These are phyloP conservation scores for Neoscytalidium dimidiatum DNA, from an alignment of 2,329 filamentous ascomycete species.

Conservation along the genomic window DNA sequence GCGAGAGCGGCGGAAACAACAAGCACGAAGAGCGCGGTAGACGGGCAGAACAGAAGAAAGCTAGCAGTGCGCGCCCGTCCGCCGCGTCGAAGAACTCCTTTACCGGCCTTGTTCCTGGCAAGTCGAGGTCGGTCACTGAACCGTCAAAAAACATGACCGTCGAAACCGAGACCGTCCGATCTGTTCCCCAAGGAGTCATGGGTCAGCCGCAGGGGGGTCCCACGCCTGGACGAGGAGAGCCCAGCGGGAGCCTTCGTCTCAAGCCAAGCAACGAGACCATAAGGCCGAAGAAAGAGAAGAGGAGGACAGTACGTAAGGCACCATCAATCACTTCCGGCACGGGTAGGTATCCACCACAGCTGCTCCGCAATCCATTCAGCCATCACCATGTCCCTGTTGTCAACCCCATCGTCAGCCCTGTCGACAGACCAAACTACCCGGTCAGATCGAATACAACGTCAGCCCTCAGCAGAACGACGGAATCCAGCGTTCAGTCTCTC, in stretches of 20 bases:
- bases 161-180: constrained; percentile 93
- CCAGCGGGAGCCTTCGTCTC: constrained; percentile 73
- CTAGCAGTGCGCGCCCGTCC: constrained; percentile 17
- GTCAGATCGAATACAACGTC: constrained; percentile 28
- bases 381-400: constrained; percentile 25
- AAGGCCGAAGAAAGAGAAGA: constrained; percentile 89
- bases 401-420: neutral
- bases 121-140: constrained; percentile 68
- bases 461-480: neutral
- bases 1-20: constrained; percentile 65
- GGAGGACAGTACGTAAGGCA: constrained; percentile 74
- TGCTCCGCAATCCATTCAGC: constrained; percentile 32
- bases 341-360: constrained; percentile 58
- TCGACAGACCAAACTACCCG: constrained; percentile 26
- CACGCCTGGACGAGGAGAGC: constrained; percentile 61
- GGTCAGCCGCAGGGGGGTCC: constrained; percentile 60
- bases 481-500: neutral
- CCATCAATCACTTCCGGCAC: constrained; percentile 69
- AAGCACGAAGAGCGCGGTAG: constrained; percentile 48
- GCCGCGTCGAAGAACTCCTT: constrained; percentile 63
- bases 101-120: constrained; percentile 63
- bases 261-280: constrained; percentile 97
- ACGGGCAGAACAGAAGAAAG: constrained; percentile 44
- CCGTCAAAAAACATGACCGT: constrained; percentile 91
- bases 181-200: constrained; percentile 80